Evolutionary conservation across 1,139 yeast species (phyloP), one percentile per base, ranked within the genome.

Genomic region (Yamadazyma mexicana): DNA sequence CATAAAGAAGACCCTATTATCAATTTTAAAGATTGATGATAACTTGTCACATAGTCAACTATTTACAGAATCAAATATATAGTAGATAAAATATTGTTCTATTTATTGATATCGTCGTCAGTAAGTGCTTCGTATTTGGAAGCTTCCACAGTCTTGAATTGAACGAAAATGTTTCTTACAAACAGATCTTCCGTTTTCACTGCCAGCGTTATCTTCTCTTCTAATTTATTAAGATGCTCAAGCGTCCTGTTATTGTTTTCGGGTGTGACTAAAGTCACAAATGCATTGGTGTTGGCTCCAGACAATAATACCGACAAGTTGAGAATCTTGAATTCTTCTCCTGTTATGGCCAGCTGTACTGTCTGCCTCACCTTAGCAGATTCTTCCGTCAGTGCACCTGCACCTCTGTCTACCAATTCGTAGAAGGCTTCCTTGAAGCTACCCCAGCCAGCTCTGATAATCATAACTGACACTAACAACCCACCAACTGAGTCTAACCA

Each of bases 401-500:
- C 73, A 24, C 77, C 76, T 31, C 70, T 55, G 54, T 89, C 98
- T 20, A 87, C 74, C 40, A 92, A 68, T 57, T 92, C 98, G 44
- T 74, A 70, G 52, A 84, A 75, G 0, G 98, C 81, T 26, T 75
- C 73, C 45, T 71, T 70, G 52, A 86, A 79, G 27, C 96, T 88
- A 8, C 77, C 76, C 65, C 80, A 77, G 17, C 98, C 98, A 4
- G 97, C 97, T 48, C 77, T 81, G 46, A 89, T 79, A 45, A 92
- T 85, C 49, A 92, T 70, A 2, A 75, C 71, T 0, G 97, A 87
- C 6, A 92, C 98, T 6, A 88, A 59, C 22, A 91, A 61, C 0
- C 98, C 98, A 43, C 98, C 98, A 39, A 88, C 74, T 2, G 97
- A 83, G 58, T 92, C 98, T 40, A 92, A 67, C 84, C 97, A 88